phyloP scores from a whole-genome alignment of 345 rosid species.

The Salix dunnii region DNA sequence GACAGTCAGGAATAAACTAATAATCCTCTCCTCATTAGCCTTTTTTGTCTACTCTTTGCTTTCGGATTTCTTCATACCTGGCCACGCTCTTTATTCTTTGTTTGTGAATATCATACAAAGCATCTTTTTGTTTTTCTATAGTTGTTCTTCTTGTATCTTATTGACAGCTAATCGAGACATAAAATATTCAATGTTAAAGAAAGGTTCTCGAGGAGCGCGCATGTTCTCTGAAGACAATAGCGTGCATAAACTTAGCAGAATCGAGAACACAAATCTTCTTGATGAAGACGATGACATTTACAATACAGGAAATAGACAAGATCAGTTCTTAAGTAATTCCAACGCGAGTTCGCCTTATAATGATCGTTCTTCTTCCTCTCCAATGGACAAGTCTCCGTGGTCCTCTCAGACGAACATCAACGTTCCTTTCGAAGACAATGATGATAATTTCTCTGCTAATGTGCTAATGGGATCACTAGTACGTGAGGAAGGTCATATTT shows the following conservation, averaged over 20 bases:
- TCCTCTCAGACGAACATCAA: slow-evolving; percentile 27
- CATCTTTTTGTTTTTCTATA: not conserved
- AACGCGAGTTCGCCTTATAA: slow-evolving; percentile 18
- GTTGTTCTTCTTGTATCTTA: slow-evolving; percentile 1
- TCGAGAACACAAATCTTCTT: slow-evolving; percentile 21
- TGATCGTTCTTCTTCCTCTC: slow-evolving; percentile 32
- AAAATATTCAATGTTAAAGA: not conserved
- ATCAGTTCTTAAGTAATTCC: not conserved
- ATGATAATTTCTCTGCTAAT: slow-evolving; percentile 29
- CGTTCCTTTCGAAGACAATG: not conserved
- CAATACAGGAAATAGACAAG: not conserved
- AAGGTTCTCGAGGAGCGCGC: slow-evolving; percentile 23
- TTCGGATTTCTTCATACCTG: slow-evolving; percentile 6
- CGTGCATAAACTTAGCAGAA: slow-evolving; percentile 22
- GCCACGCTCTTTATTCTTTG: slow-evolving; percentile 8
- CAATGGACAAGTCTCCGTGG: slow-evolving; percentile 62
- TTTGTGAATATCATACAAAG: not conserved
- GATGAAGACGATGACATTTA: not conserved
- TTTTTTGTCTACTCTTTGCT: not conserved
- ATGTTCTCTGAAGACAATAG: slow-evolving; percentile 12
- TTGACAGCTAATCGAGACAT: not conserved
- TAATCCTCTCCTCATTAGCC: not conserved
- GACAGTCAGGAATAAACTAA: too few relatives aligned
- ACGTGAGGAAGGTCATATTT: slow-evolving; percentile 88
- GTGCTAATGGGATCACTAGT: slow-evolving; percentile 72